Evolutionary conservation across 805 yeast species (phyloP).

Genomic region (Metschnikowia dekortorum): DNA sequence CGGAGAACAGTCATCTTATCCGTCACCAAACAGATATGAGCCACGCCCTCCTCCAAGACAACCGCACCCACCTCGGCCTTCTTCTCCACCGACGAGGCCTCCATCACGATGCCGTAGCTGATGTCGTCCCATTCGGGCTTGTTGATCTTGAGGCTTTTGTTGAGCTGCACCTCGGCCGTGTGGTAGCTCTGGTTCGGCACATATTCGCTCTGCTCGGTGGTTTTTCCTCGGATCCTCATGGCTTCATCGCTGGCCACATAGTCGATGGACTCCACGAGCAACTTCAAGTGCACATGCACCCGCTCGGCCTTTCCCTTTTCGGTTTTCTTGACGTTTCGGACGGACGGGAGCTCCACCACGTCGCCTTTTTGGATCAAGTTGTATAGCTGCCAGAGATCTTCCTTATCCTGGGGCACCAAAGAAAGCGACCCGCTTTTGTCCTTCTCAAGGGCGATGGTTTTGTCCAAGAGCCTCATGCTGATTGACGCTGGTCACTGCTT

Average conservation of each 20-base stretch:
- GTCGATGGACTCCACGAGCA: conserved; percentile 65
- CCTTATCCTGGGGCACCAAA: conserved; percentile 79
- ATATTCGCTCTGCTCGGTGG: conserved; percentile 61
- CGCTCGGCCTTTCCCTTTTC: conserved; percentile 48
- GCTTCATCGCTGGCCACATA: conserved; percentile 74
- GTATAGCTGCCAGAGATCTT: conserved; percentile 85
- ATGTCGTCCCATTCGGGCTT: conserved; percentile 81
- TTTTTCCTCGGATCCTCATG: conserved; percentile 76
- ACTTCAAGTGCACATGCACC: conserved; percentile 39
- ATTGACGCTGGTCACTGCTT: not conserved
- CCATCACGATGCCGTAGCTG: conserved; percentile 57
- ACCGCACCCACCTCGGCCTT: conserved; percentile 93
- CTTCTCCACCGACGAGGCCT: conserved; percentile 68
- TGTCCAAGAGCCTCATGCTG: conserved; percentile 17
- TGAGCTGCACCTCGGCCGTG: conserved; percentile 74
- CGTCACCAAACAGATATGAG: conserved; percentile 85
- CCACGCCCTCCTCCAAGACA: conserved; percentile 90
- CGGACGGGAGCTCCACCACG: conserved; percentile 63
- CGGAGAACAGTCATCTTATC: conserved; percentile 82
- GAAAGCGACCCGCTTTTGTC: conserved; percentile 64
- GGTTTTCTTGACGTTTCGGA: conserved; percentile 52
- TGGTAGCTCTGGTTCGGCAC: conserved; percentile 86
- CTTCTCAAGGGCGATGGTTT: conserved; percentile 27
- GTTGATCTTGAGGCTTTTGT: conserved; percentile 60
- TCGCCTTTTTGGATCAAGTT: conserved; percentile 77